Evolutionary conservation across 106 monocot genomes (phyloP).

Genomic region (Dendrobium huoshanense): DNA sequence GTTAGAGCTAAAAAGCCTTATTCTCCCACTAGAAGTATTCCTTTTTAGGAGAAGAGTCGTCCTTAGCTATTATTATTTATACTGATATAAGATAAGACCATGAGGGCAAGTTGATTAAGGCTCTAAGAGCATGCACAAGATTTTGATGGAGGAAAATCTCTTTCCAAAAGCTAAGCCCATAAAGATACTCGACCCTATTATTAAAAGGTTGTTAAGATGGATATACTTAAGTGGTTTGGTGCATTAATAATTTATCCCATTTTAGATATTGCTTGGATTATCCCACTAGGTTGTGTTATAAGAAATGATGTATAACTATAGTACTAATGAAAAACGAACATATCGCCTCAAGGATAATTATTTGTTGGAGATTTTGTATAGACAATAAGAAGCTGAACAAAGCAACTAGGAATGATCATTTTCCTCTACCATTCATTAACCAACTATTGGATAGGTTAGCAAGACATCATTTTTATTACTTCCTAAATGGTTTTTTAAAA

Average conservation of each 20-base stretch:
- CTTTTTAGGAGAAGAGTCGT: too few relatives aligned
- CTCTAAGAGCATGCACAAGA: background rate
- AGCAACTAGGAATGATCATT: background rate
- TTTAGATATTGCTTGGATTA: background rate
- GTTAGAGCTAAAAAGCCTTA: too few relatives aligned
- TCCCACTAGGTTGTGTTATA: background rate
- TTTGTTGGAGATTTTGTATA: background rate
- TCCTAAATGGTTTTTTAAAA: too few relatives aligned
- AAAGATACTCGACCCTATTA: too few relatives aligned
- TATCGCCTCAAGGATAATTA: background rate
- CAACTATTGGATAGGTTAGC: too few relatives aligned
- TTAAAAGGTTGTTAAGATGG: background rate
- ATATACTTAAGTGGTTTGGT: conserved; percentile 1
- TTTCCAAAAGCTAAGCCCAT: too few relatives aligned
- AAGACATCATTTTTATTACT: too few relatives aligned
- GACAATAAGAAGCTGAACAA: background rate
- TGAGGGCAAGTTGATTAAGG: too few relatives aligned
- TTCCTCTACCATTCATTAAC: background rate
- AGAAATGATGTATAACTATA: conserved; percentile 5
- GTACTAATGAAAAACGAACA: background rate
- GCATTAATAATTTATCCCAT: conserved; percentile 6
- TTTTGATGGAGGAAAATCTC: background rate
- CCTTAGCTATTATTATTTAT: too few relatives aligned
- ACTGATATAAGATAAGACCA: too few relatives aligned
- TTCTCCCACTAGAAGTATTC: too few relatives aligned